Evolutionary conservation across 2,329 filamentous ascomycete species (phyloP).

Genomic region (Aspergillus ochraceoroseus): DNA sequence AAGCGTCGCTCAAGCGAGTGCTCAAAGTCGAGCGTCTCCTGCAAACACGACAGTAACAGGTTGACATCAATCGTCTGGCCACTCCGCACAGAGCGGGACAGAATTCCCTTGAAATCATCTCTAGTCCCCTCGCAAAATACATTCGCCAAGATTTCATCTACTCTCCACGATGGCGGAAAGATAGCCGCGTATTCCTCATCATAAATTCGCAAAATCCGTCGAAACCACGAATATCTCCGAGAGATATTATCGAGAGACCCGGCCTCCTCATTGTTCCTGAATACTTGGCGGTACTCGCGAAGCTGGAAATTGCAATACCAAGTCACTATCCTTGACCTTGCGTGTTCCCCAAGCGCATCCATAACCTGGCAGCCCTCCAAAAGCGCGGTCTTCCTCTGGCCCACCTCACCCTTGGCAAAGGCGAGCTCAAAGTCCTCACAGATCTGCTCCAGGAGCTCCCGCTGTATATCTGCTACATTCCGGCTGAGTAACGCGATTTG

Average conservation of each 20-base stretch:
- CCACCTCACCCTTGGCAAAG: constrained; percentile 82
- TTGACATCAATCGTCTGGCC: constrained; percentile 84
- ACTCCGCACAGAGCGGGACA: constrained; percentile 79
- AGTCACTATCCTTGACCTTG: constrained; percentile 72
- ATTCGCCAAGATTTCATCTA: constrained; percentile 83
- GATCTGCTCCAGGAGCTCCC: constrained; percentile 91
- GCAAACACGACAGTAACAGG: constrained; percentile 77
- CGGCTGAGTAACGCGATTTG: constrained; percentile 91
- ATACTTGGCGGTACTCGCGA: constrained; percentile 91
- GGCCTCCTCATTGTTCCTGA: constrained; percentile 92
- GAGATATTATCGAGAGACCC: constrained; percentile 96
- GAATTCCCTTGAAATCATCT: constrained; percentile 89
- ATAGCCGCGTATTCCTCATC: constrained; percentile 87
- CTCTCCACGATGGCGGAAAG: constrained; percentile 82
- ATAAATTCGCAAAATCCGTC: constrained; percentile 89
- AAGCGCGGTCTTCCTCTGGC: constrained; percentile 63
- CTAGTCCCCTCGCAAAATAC: constrained; percentile 92
- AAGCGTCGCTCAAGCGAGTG: constrained; percentile 84
- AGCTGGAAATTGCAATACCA: constrained; percentile 99
- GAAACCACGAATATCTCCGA: constrained; percentile 92
- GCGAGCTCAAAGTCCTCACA: constrained; percentile 97
- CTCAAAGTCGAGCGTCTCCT: constrained; percentile 96
- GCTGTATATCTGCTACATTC: constrained; percentile 88
- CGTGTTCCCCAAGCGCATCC: constrained; percentile 87
- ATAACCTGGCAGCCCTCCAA: constrained; percentile 88